phyloP scores from a whole-genome alignment of 2,329 filamentous ascomycete species.

The Fusarium liriodendri region DNA sequence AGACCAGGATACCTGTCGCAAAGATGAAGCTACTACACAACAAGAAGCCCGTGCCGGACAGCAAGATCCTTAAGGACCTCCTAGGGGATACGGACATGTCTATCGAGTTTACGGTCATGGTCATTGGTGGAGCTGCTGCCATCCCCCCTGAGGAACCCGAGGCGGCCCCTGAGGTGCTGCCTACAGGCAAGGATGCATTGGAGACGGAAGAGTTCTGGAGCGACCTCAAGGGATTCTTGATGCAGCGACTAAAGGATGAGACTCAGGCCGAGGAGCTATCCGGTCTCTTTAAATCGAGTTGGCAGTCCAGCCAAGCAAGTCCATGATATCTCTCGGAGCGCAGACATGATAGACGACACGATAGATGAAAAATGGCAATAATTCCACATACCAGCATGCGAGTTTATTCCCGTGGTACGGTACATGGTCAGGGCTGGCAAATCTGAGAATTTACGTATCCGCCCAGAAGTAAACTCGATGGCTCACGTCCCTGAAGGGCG shows the following conservation, averaged over 20 bases:
- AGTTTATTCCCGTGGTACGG: slow-evolving; percentile 44
- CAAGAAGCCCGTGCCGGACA: slow-evolving; percentile 86
- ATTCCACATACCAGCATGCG: slow-evolving; percentile 46
- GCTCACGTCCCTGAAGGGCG: slow-evolving; percentile 27
- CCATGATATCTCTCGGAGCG: slow-evolving; percentile 30
- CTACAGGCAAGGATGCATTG: slow-evolving; percentile 69
- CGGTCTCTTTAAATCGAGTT: slow-evolving; percentile 76
- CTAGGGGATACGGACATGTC: slow-evolving; percentile 61
- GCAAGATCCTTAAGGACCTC: slow-evolving; percentile 81
- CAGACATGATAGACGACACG: slow-evolving; percentile 23
- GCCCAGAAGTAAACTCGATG: slow-evolving; percentile 39
- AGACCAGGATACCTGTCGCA: slow-evolving; percentile 72
- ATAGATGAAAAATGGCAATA: slow-evolving; percentile 32
- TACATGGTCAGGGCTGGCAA: slow-evolving; percentile 46
- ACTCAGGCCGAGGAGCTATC: slow-evolving; percentile 72
- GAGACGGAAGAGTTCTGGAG: slow-evolving; percentile 84
- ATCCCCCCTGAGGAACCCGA: slow-evolving; percentile 55
- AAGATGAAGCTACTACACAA: slow-evolving; percentile 89
- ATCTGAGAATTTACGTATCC: slow-evolving; percentile 44
- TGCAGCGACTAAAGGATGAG: slow-evolving; percentile 81
- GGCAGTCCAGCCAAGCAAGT: slow-evolving; percentile 62
- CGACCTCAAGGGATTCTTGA: slow-evolving; percentile 84
- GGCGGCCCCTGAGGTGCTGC: slow-evolving; percentile 31
- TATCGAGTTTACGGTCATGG: slow-evolving; percentile 88
- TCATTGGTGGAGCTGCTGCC: slow-evolving; percentile 76